Percentiles rank a stretch among this genome's conserved stretches.
Evolutionary conservation across 352 stramenopile species (phyloP).

Genomic region (Phytophthora nicotianae): DNA sequence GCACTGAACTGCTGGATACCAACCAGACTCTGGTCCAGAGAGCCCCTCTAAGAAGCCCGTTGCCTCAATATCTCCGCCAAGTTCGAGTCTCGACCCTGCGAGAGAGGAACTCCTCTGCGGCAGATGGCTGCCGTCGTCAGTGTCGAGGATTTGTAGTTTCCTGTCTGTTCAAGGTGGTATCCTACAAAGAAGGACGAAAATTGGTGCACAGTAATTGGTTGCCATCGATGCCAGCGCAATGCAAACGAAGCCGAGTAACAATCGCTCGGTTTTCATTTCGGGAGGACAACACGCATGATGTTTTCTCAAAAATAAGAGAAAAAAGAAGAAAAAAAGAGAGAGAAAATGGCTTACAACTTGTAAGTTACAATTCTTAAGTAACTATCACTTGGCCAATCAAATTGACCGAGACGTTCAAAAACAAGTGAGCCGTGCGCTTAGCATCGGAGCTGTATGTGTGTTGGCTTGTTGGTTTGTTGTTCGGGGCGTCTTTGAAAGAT

Average conservation of each 20-base stretch:
- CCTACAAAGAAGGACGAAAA: slow-evolving; percentile 29
- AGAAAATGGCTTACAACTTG: background rate
- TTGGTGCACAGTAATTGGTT: background rate
- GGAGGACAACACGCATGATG: background rate
- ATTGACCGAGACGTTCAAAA: background rate
- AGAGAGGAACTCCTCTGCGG: slow-evolving; percentile 16
- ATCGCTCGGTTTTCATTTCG: background rate
- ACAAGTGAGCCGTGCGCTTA: background rate
- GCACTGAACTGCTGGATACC: slow-evolving; percentile 16
- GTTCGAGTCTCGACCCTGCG: slow-evolving; percentile 8
- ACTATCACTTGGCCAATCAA: background rate
- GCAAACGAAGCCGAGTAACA: background rate
- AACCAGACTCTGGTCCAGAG: slow-evolving; percentile 12
- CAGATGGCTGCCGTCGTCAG: slow-evolving; percentile 31
- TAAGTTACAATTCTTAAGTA: background rate
- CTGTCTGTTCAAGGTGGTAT: slow-evolving; percentile 10
- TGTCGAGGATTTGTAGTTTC: slow-evolving; percentile 26
- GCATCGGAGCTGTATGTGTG: slow-evolving; percentile 2
- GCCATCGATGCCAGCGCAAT: no score
- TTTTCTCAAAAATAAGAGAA: no score
- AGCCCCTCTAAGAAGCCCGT: no score
- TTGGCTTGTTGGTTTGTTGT: slow-evolving; percentile 15
- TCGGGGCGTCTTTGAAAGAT: background rate
- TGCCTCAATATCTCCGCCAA: slow-evolving; percentile 21
- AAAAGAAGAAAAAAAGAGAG: no score